These are phyloP conservation scores for Cardiospermum halicacabum DNA, from an alignment of 345 rosid species.

Conservation along the genomic window DNA sequence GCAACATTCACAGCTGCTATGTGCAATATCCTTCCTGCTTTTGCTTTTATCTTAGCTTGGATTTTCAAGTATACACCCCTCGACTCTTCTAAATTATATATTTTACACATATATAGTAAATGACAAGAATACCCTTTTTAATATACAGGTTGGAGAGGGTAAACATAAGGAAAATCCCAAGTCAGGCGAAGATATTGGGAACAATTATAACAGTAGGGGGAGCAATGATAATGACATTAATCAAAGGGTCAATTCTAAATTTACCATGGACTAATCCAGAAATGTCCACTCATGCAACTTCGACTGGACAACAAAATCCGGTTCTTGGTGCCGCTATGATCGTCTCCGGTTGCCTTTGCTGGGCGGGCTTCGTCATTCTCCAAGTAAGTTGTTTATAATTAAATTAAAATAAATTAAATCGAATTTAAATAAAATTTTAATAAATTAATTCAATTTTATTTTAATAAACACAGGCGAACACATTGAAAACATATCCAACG, in stretches of 20 bases:
- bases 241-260: constrained; percentile 52
- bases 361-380: constrained; percentile 60
- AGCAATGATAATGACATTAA: constrained; percentile 80
- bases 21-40: constrained; percentile 80
- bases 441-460: too few relatives aligned
- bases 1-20: constrained; percentile 80
- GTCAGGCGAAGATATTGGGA: constrained; percentile 84
- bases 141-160: constrained; percentile 67
- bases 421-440: too few relatives aligned
- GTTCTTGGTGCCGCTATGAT: constrained; percentile 55
- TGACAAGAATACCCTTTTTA: too few relatives aligned
- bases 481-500: constrained; percentile 65
- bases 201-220: constrained; percentile 83
- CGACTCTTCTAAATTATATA: too few relatives aligned
- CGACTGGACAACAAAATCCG: constrained; percentile 43
- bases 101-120: too few relatives aligned
- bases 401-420: too few relatives aligned
- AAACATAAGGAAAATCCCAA: constrained; percentile 41
- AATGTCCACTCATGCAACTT: constrained; percentile 11
- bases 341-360: constrained; percentile 42
- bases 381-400: constrained; percentile 59
- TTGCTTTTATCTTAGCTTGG: constrained; percentile 89
- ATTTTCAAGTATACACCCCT: constrained; percentile 46
- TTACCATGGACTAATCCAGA: constrained; percentile 65
- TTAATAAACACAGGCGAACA: too few relatives aligned